These are phyloP conservation scores for Ogataea nitratoaversa DNA, from an alignment of 805 yeast species.

Conservation along the genomic window DNA sequence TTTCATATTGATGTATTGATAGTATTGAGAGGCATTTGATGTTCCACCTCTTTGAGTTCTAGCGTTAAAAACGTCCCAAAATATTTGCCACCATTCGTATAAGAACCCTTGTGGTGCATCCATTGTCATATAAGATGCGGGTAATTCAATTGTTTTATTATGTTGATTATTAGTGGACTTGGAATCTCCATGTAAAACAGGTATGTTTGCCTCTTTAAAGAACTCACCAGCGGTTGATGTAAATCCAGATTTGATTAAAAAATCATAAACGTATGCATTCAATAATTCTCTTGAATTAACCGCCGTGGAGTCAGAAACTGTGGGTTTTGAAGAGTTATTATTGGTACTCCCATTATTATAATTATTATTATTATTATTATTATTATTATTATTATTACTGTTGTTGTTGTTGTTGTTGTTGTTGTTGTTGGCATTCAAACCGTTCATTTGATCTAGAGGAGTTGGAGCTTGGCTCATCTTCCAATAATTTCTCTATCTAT, in stretches of 20 bases:
- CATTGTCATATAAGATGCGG: constrained; percentile 51
- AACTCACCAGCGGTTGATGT: constrained; percentile 71
- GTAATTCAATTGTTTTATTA: constrained; percentile 34
- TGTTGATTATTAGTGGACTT: constrained; percentile 4
- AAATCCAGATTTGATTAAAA: constrained; percentile 68
- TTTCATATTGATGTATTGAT: constrained; percentile 55
- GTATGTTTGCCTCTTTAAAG: constrained; percentile 71
- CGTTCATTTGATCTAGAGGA: constrained; percentile 1
- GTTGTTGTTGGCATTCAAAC: constrained; percentile 1
- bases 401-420: not conserved
- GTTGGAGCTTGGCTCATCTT: constrained; percentile 1
- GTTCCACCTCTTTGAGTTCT: constrained; percentile 64
- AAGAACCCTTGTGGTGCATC: constrained; percentile 86
- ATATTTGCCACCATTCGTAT: constrained; percentile 94
- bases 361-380: not conserved
- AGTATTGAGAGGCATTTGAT: constrained; percentile 64
- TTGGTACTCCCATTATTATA: not conserved
- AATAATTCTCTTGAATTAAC: constrained; percentile 53
- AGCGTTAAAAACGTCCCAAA: constrained; percentile 91
- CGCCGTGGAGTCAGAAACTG: constrained; percentile 42
- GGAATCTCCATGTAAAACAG: constrained; percentile 34
- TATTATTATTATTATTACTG: not conserved
- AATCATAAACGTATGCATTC: constrained; percentile 85
- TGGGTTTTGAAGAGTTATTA: constrained; percentile 10
- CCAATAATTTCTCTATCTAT: not conserved